A percentile compares a stretch with the other conserved stretches of the same genome.
Evolutionary conservation across 2,329 filamentous ascomycete species (phyloP).

Genomic region (Trichoderma sp.): DNA sequence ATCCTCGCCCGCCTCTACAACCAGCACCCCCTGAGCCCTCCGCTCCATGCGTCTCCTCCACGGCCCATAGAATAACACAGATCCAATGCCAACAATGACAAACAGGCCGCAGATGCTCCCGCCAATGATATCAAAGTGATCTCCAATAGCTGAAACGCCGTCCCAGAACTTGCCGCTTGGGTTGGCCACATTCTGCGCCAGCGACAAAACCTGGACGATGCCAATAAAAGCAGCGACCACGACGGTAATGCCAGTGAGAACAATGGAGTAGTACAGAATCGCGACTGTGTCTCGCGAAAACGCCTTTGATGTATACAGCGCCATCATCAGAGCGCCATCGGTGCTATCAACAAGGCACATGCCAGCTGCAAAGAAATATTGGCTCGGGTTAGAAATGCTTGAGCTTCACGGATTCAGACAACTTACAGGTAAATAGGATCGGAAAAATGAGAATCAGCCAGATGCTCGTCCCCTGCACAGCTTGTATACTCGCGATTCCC

Average conservation of each 20-base stretch:
- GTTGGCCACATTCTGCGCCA: conserved; percentile 75
- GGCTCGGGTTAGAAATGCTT: no score
- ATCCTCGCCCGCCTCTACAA: conserved; percentile 29
- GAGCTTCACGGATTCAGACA: not conserved
- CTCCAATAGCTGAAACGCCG: conserved; percentile 73
- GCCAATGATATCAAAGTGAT: conserved; percentile 85
- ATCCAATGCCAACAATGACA: conserved; percentile 73
- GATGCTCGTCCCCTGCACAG: conserved; percentile 80
- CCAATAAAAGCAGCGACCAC: conserved; percentile 85
- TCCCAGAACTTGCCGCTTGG: conserved; percentile 86
- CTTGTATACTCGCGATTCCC: conserved; percentile 87
- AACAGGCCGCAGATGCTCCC: conserved; percentile 87
- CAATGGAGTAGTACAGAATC: conserved; percentile 90
- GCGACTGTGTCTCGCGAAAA: conserved; percentile 83
- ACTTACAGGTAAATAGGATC: conserved; percentile 77
- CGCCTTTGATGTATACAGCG: conserved; percentile 80
- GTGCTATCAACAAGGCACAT: conserved; percentile 96
- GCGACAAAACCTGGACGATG: conserved; percentile 77
- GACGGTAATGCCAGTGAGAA: conserved; percentile 82
- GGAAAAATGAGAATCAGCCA: conserved; percentile 96
- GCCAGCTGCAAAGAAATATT: conserved; percentile 59
- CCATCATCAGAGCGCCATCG: conserved; percentile 94
- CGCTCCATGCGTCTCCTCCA: conserved; percentile 65
- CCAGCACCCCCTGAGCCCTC: conserved; percentile 21
- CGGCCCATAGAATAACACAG: conserved; percentile 75